A percentile compares a stretch with the other conserved stretches of the same genome.
These are phyloP conservation scores for Panicum miliaceum DNA, from an alignment of 176 grass and related monocot species.

Conservation along the genomic window DNA sequence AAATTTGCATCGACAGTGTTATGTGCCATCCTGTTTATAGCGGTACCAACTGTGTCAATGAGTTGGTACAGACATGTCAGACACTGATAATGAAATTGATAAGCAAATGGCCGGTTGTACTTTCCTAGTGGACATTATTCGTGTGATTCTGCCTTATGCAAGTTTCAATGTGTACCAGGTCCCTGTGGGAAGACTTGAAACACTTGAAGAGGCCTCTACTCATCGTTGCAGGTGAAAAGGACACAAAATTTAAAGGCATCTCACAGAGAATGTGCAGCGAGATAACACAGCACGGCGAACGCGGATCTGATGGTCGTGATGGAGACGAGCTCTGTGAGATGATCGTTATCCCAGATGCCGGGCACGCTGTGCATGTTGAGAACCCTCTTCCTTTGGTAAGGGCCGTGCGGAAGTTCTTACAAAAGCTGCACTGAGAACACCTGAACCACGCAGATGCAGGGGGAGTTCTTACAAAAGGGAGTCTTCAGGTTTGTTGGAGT, in stretches of 20 bases:
- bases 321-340: constrained; percentile 53
- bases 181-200: constrained; percentile 90
- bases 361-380: constrained; percentile 91
- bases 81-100: background rate
- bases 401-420: constrained; percentile 75
- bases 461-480: constrained; percentile 62
- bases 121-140: background rate
- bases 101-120: background rate
- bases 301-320: constrained; percentile 32
- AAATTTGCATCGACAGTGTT: constrained; percentile 25
- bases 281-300: constrained; percentile 41
- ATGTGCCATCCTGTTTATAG: background rate
- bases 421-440: constrained; percentile 39
- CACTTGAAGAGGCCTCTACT: constrained; percentile 75
- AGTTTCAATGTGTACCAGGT: constrained; percentile 48
- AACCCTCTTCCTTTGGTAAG: constrained; percentile 84
- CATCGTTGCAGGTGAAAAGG: constrained; percentile 80
- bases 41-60: background rate
- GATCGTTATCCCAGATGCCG: constrained; percentile 70
- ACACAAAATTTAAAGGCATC: constrained; percentile 73
- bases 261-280: constrained; percentile 65
- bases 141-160: constrained; percentile 33
- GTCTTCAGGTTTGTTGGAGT: background rate
- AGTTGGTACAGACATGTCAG: background rate
- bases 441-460: background rate